phyloP scores from a whole-genome alignment of 2,329 filamentous ascomycete species.

The Epichloe amarillans region DNA sequence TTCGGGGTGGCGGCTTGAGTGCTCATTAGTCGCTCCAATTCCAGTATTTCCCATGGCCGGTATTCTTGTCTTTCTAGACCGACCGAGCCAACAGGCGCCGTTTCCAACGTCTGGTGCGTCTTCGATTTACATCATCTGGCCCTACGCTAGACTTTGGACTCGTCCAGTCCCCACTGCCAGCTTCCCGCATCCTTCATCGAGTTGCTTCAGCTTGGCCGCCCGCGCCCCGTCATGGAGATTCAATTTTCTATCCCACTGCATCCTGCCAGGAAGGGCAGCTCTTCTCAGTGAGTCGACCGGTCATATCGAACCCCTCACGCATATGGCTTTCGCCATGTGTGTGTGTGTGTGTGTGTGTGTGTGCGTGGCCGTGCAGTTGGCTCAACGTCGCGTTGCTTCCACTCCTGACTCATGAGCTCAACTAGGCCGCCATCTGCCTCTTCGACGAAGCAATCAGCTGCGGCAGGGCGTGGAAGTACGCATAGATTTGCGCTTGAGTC shows the following conservation, averaged over 20 bases:
- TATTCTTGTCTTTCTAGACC: too few relatives aligned
- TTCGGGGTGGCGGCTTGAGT: not conserved
- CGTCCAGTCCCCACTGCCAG: too few relatives aligned
- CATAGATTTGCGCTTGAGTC: slow-evolving; percentile 26
- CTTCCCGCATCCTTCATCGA: too few relatives aligned
- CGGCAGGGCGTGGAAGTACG: slow-evolving; percentile 15
- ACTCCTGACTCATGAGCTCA: not conserved
- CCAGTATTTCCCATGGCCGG: not conserved
- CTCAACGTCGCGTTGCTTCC: not conserved
- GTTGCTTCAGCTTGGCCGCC: not conserved
- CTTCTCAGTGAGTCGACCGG: slow-evolving; percentile 13
- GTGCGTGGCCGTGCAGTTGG: not conserved
- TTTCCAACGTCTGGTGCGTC: not conserved
- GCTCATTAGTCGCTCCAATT: not conserved
- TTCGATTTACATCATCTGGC: not conserved
- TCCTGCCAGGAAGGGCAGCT: slow-evolving; percentile 9
- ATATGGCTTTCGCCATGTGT: not conserved
- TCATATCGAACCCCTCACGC: not conserved
- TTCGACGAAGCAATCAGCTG: not conserved
- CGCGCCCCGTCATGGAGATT: slow-evolving; percentile 20
- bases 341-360: too few relatives aligned
- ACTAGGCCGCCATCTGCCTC: slow-evolving; percentile 1
- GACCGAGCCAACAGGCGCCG: not conserved
- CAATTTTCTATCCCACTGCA: slow-evolving; percentile 23
- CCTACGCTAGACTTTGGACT: not conserved